Evolutionary conservation across 768 basidiomycete species (phyloP).

Genomic region (Lentinus tigrinus): DNA sequence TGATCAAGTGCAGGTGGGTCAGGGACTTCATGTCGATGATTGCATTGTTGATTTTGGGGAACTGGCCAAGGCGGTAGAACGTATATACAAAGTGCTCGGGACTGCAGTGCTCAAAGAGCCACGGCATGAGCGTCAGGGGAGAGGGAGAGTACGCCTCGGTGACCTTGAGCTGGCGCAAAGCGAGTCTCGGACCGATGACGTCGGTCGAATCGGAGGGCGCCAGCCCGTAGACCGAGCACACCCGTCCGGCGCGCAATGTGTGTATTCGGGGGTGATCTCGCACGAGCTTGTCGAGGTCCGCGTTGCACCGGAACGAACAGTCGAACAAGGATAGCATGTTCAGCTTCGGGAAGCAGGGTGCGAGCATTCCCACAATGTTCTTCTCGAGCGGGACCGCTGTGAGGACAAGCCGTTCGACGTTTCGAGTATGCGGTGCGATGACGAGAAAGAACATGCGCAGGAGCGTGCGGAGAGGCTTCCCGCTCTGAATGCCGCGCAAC

Average conservation of each 20-base stretch:
- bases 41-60: constrained; percentile 9
- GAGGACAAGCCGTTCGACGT: constrained; percentile 1
- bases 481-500: not conserved
- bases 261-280: constrained; percentile 5
- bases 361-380: constrained; percentile 1
- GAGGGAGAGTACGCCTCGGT: constrained; percentile 15
- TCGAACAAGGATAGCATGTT: constrained; percentile 13
- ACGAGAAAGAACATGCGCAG: constrained; percentile 6
- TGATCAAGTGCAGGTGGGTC: constrained; percentile 12
- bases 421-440: not conserved
- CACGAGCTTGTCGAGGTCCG: constrained; percentile 10
- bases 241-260: constrained; percentile 10
- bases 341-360: constrained; percentile 1
- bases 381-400: constrained; percentile 11
- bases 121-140: constrained; percentile 13
- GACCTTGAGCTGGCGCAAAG: constrained; percentile 11
- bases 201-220: not conserved
- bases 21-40: constrained; percentile 4
- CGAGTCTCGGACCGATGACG: not conserved
- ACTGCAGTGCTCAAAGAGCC: constrained; percentile 7
- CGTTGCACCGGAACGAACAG: constrained; percentile 15
- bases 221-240: constrained; percentile 9
- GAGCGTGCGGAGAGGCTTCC: not conserved
- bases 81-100: constrained; percentile 11
- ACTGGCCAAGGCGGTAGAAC: constrained; percentile 13